Conservation (phyloP, 352 stramenopile genomes). For the Labyrinthula sp. region DNA sequence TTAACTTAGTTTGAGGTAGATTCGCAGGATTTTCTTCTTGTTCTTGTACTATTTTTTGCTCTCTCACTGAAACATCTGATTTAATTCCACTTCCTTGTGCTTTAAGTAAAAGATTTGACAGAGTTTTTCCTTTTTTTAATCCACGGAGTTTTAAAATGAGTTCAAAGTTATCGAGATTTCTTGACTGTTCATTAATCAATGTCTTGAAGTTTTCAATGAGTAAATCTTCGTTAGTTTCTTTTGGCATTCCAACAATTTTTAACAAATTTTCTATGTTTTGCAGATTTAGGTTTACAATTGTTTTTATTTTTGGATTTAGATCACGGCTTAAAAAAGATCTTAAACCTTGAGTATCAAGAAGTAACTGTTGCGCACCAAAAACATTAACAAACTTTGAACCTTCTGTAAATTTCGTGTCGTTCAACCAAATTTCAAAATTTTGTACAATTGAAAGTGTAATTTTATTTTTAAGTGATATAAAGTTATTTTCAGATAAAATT, state of each 20-base stretch:
- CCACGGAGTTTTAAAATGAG: no score
- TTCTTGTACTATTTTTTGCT: no score
- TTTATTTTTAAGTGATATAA: conserved; percentile 93
- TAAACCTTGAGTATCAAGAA: conserved; percentile 91
- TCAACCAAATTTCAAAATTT: conserved; percentile 14
- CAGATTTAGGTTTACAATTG: conserved; percentile 55
- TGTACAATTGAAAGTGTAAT: conserved; percentile 59
- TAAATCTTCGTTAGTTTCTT: conserved; percentile 23
- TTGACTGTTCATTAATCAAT: conserved; percentile 9
- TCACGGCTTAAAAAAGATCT: conserved; percentile 67
- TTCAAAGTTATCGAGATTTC: no score
- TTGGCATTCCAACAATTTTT: conserved; percentile 85
- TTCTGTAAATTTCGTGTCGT: conserved; percentile 61
- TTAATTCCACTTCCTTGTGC: no score
- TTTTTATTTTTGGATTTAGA: conserved; percentile 52
- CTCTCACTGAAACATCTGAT: no score
- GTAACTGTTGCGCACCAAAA: conserved; percentile 85
- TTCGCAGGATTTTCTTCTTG: no score
- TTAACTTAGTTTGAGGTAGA: no score
- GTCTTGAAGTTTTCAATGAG: conserved; percentile 28
- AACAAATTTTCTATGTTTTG: conserved; percentile 71
- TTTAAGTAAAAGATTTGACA: no score
- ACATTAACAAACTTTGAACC: no score
- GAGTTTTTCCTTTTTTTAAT: no score
- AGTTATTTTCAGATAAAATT: conserved; percentile 71